phyloP scores from a whole-genome alignment of 495 filamentous ascomycete genomes.

The Talaromyces thailandensis region DNA sequence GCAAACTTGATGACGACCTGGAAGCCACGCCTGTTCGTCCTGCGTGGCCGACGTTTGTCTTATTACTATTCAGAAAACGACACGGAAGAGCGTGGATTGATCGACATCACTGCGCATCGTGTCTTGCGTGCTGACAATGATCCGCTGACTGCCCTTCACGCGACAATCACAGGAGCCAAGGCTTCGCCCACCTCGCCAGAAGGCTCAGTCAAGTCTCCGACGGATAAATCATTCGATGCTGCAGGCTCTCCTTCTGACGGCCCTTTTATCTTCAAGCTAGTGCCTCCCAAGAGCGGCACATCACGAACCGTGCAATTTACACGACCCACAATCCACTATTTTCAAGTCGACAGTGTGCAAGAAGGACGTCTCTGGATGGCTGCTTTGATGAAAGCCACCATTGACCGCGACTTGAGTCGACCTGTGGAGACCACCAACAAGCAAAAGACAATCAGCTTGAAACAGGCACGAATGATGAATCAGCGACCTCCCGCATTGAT shows the following conservation, averaged over 20 bases:
- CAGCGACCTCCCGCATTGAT: conserved; percentile 83
- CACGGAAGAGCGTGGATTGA: conserved; percentile 84
- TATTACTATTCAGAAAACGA: conserved; percentile 97
- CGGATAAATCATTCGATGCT: conserved; percentile 22
- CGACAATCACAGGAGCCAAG: conserved; percentile 80
- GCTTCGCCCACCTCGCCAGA: conserved; percentile 65
- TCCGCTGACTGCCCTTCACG: conserved; percentile 78
- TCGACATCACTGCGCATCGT: conserved; percentile 94
- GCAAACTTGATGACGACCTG: conserved; percentile 93
- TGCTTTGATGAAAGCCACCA: conserved; percentile 97
- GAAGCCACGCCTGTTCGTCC: conserved; percentile 90
- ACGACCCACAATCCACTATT: conserved; percentile 93
- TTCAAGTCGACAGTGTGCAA: conserved; percentile 83
- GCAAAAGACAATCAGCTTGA: conserved; percentile 83
- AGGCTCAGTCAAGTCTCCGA: conserved; percentile 46
- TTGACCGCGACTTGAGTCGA: conserved; percentile 79
- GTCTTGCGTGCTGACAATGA: conserved; percentile 95
- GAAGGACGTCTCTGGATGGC: conserved; percentile 97
- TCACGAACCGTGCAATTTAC: conserved; percentile 93
- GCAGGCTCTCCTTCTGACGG: conserved; percentile 15
- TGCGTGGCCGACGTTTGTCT: conserved; percentile 81
- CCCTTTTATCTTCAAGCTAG: conserved; percentile 97
- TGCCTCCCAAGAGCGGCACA: conserved; percentile 81
- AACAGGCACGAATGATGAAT: conserved; percentile 72
- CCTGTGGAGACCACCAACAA: conserved; percentile 84